Conservation (phyloP, 2,329 filamentous ascomycete genomes). For the Aspergillus aculeatinus region DNA sequence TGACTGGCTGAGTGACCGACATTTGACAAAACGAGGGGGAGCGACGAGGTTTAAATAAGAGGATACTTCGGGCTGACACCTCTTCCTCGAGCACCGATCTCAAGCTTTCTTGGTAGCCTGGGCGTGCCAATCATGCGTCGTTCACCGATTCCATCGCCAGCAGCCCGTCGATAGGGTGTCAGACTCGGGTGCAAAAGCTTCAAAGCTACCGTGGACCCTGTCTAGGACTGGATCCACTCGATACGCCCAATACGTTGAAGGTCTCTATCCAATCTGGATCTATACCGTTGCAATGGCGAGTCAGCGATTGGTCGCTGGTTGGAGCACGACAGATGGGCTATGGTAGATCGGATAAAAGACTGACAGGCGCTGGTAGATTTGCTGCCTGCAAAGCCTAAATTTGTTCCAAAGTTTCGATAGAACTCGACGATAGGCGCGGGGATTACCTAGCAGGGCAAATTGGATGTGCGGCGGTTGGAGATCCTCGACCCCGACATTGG, state of each 20-base stretch:
- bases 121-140: background rate
- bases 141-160: background rate
- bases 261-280: background rate
- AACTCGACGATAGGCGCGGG: background rate
- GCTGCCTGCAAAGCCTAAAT: background rate
- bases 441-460: background rate
- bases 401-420: background rate
- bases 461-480: background rate
- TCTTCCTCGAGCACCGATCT: background rate
- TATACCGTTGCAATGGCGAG: background rate
- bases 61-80: background rate
- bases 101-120: background rate
- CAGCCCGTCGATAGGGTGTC: background rate
- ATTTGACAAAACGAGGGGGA: background rate
- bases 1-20: background rate
- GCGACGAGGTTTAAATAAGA: background rate
- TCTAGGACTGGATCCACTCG: background rate
- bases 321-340: background rate
- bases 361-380: background rate
- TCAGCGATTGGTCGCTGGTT: background rate
- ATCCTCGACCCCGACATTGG: background rate
- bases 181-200: background rate
- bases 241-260: conserved; percentile 13
- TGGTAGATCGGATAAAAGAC: background rate
- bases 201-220: background rate